Evolutionary conservation across 805 yeast genomes (phyloP).

Genomic region (Hanseniaspora mollemarum): DNA sequence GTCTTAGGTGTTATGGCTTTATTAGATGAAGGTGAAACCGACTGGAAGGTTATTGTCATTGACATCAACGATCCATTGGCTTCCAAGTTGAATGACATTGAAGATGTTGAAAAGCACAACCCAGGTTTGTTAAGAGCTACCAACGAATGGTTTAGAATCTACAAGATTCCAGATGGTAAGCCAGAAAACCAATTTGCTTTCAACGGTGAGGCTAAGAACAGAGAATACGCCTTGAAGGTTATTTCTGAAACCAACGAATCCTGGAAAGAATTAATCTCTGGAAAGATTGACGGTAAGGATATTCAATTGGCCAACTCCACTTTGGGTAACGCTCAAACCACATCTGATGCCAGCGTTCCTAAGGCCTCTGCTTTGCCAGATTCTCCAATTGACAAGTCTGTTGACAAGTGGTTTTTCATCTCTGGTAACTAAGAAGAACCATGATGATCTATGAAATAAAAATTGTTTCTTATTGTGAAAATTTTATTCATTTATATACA

Average conservation of each 20-base stretch:
- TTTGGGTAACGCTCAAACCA: conserved; percentile 45
- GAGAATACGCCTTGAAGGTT: conserved; percentile 73
- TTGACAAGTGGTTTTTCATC: conserved; percentile 98
- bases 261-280: conserved; percentile 65
- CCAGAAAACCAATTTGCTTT: conserved; percentile 95
- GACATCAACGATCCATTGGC: conserved; percentile 85
- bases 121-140: conserved; percentile 92
- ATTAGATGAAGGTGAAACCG: conserved; percentile 83
- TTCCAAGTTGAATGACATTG: conserved; percentile 72
- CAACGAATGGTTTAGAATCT: conserved; percentile 95
- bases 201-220: conserved; percentile 83
- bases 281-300: conserved; percentile 52
- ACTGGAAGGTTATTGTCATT: conserved; percentile 86
- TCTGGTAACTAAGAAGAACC: conserved; percentile 51
- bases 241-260: conserved; percentile 73
- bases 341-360: conserved; percentile 48
- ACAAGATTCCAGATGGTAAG: conserved; percentile 96
- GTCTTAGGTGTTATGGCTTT: conserved; percentile 90
- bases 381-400: conserved; percentile 90
- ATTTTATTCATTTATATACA: neutral
- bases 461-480: neutral
- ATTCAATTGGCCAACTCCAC: conserved; percentile 70
- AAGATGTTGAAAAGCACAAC: conserved; percentile 77
- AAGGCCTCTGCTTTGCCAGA: conserved; percentile 61
- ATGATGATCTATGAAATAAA: conserved; percentile 24